Base-by-base conservation (phyloP, 352 stramenopile species). In the Globisporangium orthogonon region DNA sequence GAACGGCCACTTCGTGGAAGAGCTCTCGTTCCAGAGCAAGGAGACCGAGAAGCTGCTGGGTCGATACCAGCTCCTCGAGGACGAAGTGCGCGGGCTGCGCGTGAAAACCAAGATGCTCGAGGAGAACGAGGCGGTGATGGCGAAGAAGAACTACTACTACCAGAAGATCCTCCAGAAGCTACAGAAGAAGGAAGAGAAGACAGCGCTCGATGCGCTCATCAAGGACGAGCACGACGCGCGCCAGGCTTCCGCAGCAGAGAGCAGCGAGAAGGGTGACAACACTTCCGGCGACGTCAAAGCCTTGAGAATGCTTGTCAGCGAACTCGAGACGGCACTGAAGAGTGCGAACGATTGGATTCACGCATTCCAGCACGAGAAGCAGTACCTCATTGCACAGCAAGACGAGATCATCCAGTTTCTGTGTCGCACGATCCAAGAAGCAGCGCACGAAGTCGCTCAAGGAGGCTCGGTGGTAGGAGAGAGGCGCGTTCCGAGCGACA, bases 1-100 rank as follows among this genome's bases (percentile, higher is more conserved):
- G 52, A 91, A 90, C 53, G 84, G 84, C 44, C 80, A 90, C 48
- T 78, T 85, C 40, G 82, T 85, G 17, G 72, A 87, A 1, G 80
- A 94, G 50, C 47, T 94, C 2, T 70, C 76, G 23, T 86, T 83
- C 48, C 76, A 87, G 54, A 90, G 78, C 63, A 72, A 73, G 11
- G 79, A 94, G 60, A 84, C 78, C 1, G 84, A 92, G 49, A 83
- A 86, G 54, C 41, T 92, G 6, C 50, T 91, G n/a, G 57, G 54
- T n/a, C 61, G 70, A 11, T 67, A 75, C 17, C 58, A 71, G 7
- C 56, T 50, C 10, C 47, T 88, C 1, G 79, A 91, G 49, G 60
- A 69, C 6, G 69, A 91, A 57, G 64, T 74, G 15, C 52, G 70
- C 2, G 55, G 45, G 15, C 59, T 94, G 15, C 69, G 70, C 18